Percentiles rank a stretch among this genome's conserved stretches.
Evolutionary conservation across 2,329 filamentous ascomycete species (phyloP).

Genomic region (Epicoccum nigrum): DNA sequence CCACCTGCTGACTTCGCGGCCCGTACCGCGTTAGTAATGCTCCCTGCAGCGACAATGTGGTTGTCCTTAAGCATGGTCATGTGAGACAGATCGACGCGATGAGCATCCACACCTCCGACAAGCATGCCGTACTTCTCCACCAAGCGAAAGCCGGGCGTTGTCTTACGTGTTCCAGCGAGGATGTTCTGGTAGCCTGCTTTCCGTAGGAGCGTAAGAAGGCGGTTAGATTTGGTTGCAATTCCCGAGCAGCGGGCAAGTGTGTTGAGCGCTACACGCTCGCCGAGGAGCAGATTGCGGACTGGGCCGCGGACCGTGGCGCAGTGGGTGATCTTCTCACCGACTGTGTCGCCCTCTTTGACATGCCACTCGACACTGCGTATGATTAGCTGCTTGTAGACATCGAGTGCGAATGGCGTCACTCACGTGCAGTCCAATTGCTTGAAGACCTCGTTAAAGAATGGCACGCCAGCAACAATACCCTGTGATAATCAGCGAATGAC

Average conservation of each 20-base stretch:
- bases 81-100: conserved; percentile 82
- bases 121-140: conserved; percentile 99
- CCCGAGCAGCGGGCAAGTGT: conserved; percentile 89
- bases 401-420: conserved; percentile 33
- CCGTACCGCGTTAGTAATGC: conserved; percentile 82
- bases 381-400: not conserved
- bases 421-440: conserved; percentile 81
- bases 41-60: conserved; percentile 87
- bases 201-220: conserved; percentile 59
- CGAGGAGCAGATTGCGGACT: conserved; percentile 82
- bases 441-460: conserved; percentile 96
- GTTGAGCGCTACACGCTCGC: conserved; percentile 91
- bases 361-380: conserved; percentile 74
- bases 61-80: conserved; percentile 99
- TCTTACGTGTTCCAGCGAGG: conserved; percentile 95
- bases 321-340: conserved; percentile 62
- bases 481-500: conserved; percentile 28
- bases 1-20: conserved; percentile 85
- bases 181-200: conserved; percentile 76
- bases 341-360: conserved; percentile 72
- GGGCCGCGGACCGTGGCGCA: conserved; percentile 86
- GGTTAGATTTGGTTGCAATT: conserved; percentile 71
- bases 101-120: conserved; percentile 87
- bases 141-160: conserved; percentile 90
- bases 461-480: conserved; percentile 87